Evolutionary conservation across 495 filamentous ascomycete species (phyloP), one percentile per base, ranked within the genome.

Genomic region (Aspergillus coremiiformis): DNA sequence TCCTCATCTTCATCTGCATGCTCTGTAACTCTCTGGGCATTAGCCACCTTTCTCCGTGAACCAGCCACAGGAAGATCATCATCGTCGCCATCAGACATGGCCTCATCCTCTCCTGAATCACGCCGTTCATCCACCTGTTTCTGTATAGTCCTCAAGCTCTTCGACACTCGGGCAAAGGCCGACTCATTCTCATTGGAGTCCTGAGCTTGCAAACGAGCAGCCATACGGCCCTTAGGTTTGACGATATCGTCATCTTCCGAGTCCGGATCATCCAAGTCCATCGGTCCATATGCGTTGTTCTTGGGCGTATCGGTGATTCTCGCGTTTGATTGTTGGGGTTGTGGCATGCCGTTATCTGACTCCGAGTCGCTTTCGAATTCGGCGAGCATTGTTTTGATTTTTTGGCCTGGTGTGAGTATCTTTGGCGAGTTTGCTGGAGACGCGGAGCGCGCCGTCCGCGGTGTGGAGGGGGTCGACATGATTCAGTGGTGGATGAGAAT

Each of bases 351-450:
- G 17, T 27, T 52, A n/a, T 52, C 80, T 7, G 74, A 70, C 3
- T 84, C 82, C 0, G 74, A 78, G 37, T 72, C 78, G 51, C 76
- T 77, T 26, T 84, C 78, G 39, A 89, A 76, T 15, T 73, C 60
- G 22, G 84, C 85, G 26, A 90, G 65, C 67, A 89, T 69, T 32
- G 82, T 82, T 62, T 79, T 81, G 59, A 89, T 77, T 62, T 89
- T 90, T 52, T 77, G 80, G 20, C 76, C 76, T 15, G 87, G 87
- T 0, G 86, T 88, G 47, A 89, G 70, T 30, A 78, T 70, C 27
- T 55, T 61, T 20, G 67, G 69, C 7, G 70, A 71, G 44, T 56
- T 55, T 3, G 56, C 47, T 23, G 65, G 55, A 9, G 71, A 73
- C 61, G 59, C 61, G 56, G 67, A 65, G 47, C 71, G 72, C 65